Percentiles rank a stretch among this genome's conserved stretches.
These are phyloP conservation scores for Breviolum minutum DNA, from an alignment of 73 alveolate genomes.

Conservation along the genomic window DNA sequence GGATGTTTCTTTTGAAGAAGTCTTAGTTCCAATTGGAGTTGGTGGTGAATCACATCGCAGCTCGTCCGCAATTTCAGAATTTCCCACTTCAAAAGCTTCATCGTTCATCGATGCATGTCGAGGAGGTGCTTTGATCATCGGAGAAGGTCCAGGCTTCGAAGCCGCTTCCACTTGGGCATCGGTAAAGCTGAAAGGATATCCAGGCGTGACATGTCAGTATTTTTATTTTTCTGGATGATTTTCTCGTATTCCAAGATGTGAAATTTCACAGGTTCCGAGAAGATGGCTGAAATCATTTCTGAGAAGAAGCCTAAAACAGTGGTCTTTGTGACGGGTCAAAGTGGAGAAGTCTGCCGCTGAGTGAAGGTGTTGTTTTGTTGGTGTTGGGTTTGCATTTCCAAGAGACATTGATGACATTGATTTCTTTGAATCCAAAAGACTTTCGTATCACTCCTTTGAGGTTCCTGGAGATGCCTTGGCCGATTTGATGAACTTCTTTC, in stretches of 20 bases:
- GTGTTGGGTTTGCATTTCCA: background rate
- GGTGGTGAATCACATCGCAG: background rate
- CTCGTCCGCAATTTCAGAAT: background rate
- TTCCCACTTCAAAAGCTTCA: background rate
- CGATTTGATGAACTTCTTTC: slow-evolving; percentile 52
- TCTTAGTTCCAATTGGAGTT: background rate
- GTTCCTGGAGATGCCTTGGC: slow-evolving; percentile 58
- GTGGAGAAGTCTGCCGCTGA: background rate
- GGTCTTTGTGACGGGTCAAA: background rate
- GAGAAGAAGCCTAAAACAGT: background rate
- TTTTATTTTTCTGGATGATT: too few species aligned
- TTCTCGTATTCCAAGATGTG: background rate
- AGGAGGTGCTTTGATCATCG: background rate
- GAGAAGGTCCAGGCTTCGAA: slow-evolving; percentile 10
- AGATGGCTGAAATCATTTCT: background rate
- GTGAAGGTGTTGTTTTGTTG: background rate
- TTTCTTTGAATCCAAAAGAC: background rate
- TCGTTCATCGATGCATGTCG: background rate
- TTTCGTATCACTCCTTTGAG: background rate
- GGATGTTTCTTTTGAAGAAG: slow-evolving; percentile 63
- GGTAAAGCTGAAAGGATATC: background rate
- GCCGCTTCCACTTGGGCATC: slow-evolving; percentile 32
- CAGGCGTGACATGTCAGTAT: background rate
- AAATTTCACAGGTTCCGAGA: background rate
- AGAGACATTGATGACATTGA: background rate